A percentile compares a stretch with the other conserved stretches of the same genome.
Conservation (phyloP, 1,284 basidiomycete genomes). For the Entoloma clypeatum region DNA sequence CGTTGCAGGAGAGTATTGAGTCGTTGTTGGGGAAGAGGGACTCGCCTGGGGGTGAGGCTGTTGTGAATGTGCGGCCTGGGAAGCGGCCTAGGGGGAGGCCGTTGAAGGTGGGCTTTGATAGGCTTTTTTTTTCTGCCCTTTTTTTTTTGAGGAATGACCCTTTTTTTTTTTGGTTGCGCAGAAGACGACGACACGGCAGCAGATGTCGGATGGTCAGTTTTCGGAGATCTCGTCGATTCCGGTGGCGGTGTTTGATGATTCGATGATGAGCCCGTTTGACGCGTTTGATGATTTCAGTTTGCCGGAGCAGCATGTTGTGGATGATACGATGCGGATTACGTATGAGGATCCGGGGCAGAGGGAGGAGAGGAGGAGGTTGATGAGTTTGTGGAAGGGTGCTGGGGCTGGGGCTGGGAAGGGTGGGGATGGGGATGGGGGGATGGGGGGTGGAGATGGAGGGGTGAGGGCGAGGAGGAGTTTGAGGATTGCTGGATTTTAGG, state of each 20-base stretch:
- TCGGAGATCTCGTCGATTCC: conserved; percentile 13
- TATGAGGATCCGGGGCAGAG: conserved; percentile 66
- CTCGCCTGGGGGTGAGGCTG: conserved; percentile 37
- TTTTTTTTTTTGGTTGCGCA: no score
- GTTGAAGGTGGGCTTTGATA: conserved; percentile 37
- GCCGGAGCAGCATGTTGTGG: conserved; percentile 20
- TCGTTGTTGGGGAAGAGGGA: conserved; percentile 64
- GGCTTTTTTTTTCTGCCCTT: conserved; percentile 3
- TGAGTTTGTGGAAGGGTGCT: conserved; percentile 31
- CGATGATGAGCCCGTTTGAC: conserved; percentile 25
- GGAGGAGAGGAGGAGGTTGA: conserved; percentile 48
- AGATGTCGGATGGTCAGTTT: conserved; percentile 30
- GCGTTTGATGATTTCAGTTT: conserved; percentile 30
- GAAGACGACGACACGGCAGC: conserved; percentile 26
- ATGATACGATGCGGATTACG: conserved; percentile 50
- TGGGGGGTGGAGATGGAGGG: conserved; percentile 6
- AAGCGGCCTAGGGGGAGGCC: conserved; percentile 42
- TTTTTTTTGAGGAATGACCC: conserved; percentile 4
- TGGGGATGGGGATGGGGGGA: conserved; percentile 7
- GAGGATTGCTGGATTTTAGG: conserved; percentile 26
- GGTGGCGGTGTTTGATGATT: conserved; percentile 18
- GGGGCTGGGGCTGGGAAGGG: conserved; percentile 3
- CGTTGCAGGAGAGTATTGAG: conserved; percentile 60
- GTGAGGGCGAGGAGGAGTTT: conserved; percentile 22
- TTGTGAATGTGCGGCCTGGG: conserved; percentile 20